Evolutionary conservation across 2,329 filamentous ascomycete genomes (phyloP), one percentile per base, ranked within the genome.

Genomic region (Sporothrix pseudoabietina): DNA sequence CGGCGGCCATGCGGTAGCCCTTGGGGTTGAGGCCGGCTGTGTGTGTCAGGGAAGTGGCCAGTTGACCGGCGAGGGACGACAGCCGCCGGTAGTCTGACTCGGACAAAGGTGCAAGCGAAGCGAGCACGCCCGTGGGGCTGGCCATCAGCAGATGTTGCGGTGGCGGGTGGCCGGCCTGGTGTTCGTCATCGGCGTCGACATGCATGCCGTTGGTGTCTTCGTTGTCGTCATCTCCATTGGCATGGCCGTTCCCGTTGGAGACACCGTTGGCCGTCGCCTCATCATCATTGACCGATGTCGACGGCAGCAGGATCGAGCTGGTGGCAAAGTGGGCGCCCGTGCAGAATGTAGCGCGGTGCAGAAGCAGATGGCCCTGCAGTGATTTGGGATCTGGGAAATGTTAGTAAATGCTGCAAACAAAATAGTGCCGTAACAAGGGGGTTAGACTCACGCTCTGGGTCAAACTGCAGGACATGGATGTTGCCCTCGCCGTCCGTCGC

Each of bases 391-490:
- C 94, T 97, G 77, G 54, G 0, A 54, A 32, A 3, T 9, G 68
- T 55, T 71, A 55, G 70, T 49, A 49, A 16, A 3, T 30, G 70
- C 26, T 26, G n/a, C 39, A 49, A 41, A 14, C 14, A 54, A 49
- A 16, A 26, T n/a, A 66, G 16, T 47, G 44, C 10, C 41, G 26
- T 26, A 26, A 44, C 6, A 44, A 44, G 8, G 41, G 41, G 41
- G 41, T 12, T 14, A 14, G 55, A 87, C 91, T 82, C 85, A 96
- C 94, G 92, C 79, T 98, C 95, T 0, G 96, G 96, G 78, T 98
- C 94, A 78, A 96, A 99, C 81, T 98, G 93, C 76, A 98, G 83
- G 65, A 98, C 87, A 80, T 98, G 94, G 55, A 99, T 82, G 77
- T 96, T 94, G 75, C 92, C 92, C 77, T 97, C 91, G 49, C 91